These are phyloP conservation scores for Flaveria linearis DNA, from an alignment of 129 eudicot genomes.

Conservation along the genomic window DNA sequence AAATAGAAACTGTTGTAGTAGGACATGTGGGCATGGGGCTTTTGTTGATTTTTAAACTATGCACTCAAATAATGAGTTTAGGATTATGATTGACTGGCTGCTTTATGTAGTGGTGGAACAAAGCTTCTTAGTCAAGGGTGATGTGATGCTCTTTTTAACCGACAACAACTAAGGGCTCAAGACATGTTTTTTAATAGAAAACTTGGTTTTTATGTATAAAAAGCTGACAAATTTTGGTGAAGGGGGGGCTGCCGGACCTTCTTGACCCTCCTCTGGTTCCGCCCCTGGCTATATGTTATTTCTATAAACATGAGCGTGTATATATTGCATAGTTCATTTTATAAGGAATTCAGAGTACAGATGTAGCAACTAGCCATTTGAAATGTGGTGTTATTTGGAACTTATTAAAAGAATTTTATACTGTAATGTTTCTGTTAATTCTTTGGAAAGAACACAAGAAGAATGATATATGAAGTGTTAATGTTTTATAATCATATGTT, in stretches of 20 bases:
- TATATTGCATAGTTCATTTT: neutral
- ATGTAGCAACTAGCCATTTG: neutral
- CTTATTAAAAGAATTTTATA: neutral
- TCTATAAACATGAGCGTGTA: neutral
- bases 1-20: neutral
- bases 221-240: no score
- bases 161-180: no score
- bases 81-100: neutral
- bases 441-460: neutral
- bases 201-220: no score
- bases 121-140: no score
- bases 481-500: neutral
- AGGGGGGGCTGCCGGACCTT: no score
- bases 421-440: neutral
- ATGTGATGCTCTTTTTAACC: no score
- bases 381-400: neutral
- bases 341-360: neutral
- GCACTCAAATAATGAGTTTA: constrained; percentile 4
- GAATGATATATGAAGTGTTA: neutral
- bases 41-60: constrained; percentile 1
- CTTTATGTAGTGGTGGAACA: neutral
- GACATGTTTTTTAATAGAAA: no score
- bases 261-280: no score
- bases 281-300: neutral
- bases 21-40: neutral